Evolutionary conservation across 306 rosid genomes (phyloP).

Genomic region (Trifolium dubium): DNA sequence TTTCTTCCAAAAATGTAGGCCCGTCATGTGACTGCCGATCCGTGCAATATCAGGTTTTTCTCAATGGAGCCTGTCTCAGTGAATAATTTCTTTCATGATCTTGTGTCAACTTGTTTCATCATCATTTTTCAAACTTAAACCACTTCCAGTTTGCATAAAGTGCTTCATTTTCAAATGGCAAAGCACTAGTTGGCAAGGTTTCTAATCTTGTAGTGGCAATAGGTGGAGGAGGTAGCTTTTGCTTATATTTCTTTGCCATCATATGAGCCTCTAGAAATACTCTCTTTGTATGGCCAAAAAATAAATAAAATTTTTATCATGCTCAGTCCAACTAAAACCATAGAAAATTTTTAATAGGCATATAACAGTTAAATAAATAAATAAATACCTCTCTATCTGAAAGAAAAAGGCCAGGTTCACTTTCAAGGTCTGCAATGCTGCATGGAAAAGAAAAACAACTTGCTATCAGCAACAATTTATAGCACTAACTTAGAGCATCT

Average conservation of each 20-base stretch:
- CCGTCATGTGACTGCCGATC: slow-evolving; percentile 2
- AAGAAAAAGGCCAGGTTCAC: slow-evolving; percentile 85
- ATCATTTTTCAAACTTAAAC: slow-evolving; percentile 76
- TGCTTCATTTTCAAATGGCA: slow-evolving; percentile 67
- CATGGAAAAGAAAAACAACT: slow-evolving; percentile 47
- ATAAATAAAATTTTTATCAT: slow-evolving; percentile 20
- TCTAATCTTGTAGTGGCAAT: slow-evolving; percentile 37
- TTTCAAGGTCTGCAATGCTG: slow-evolving; percentile 94
- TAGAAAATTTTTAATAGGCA: slow-evolving; percentile 6
- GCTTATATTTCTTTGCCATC: slow-evolving; percentile 83
- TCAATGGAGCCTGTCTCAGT: slow-evolving; percentile 29
- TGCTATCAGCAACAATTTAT: slow-evolving; percentile 7
- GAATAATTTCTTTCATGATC: slow-evolving; percentile 18
- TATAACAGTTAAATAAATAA: slow-evolving; percentile 23
- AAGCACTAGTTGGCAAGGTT: slow-evolving; percentile 37
- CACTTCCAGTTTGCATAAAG: slow-evolving; percentile 89
- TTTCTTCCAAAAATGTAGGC: slow-evolving; percentile 21
- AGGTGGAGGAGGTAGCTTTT: slow-evolving; percentile 58
- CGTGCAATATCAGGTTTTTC: slow-evolving; percentile 39
- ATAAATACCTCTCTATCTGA: slow-evolving; percentile 70
- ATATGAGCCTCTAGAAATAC: slow-evolving; percentile 73
- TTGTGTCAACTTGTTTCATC: slow-evolving; percentile 20
- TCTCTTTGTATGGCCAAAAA: slow-evolving; percentile 48
- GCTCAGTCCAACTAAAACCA: slow-evolving; percentile 33
- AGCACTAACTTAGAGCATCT: too few relatives aligned